Evolutionary conservation across 345 rosid species (phyloP), one percentile per base, ranked within the genome.

Genomic region (Citrus unshiu): DNA sequence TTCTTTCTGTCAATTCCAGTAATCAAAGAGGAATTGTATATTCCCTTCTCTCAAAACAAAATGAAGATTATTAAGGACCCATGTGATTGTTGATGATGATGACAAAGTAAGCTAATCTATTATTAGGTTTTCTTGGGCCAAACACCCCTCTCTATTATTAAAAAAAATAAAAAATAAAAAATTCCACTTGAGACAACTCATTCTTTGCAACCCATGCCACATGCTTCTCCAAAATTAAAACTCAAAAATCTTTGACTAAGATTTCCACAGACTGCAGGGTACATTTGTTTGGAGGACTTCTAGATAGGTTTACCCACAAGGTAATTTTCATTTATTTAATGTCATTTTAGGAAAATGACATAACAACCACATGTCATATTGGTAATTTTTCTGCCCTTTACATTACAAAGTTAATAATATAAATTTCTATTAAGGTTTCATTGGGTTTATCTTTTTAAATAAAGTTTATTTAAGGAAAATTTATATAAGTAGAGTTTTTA

Each of bases 71-170:
- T 78, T 29, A 78, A 78, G 71, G 63, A 24, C 72, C 81, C 90
- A 85, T 83, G 88, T 85, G 90, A 75, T 57, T 39, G 56, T 73
- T 65, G 74, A 77, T 72, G 19, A 79, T 72, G 19, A 79, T 81
- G 81, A 77, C 63, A 59, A 71, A 6, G 29, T 57, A 27, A 13
- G n/a, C 32, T 49, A 64, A 21, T 49, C 22, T 49, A 16, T 39
- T 35, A 75, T 65, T 73, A 78, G 40, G 14, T 63, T 72, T 21
- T 65, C 75, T 77, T 62, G 86, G 81, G 83, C 83, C 82, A 84
- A 83, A 83, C 78, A 81, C 63, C 2, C 58, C 22, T 18, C 58
- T 54, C 5, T 54, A 54, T 54, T 46, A 46, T 46, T 43, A 10
- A 43, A 43, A 40, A 10, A 43, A 12, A 12, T 0, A 12, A 3